Evolutionary conservation across 208 protist species (phyloP).

Genomic region (Histomonas meleagridis): DNA sequence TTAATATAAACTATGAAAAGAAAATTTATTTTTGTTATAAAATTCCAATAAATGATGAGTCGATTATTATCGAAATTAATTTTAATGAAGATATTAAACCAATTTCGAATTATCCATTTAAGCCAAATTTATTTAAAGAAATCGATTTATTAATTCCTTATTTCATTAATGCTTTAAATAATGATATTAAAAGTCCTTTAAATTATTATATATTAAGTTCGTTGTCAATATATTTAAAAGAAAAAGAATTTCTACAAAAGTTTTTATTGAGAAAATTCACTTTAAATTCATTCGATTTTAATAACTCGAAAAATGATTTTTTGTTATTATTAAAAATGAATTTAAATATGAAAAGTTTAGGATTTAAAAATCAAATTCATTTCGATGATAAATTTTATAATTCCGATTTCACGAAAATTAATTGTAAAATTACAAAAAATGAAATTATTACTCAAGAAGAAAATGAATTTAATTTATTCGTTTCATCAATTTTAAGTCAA

Average conservation of each 20-base stretch:
- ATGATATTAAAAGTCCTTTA: not conserved
- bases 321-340: not conserved
- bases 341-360: not conserved
- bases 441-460: not conserved
- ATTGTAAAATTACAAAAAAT: not conserved
- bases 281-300: not conserved
- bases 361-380: not conserved
- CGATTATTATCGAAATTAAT: not conserved
- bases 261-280: not conserved
- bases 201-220: not conserved
- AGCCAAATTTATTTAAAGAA: not conserved
- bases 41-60: not conserved
- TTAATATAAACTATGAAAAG: not conserved
- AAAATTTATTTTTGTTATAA: not conserved
- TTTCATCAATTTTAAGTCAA: not conserved
- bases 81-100: not conserved
- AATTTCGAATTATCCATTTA: not conserved
- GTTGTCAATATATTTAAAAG: not conserved
- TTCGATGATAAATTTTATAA: not conserved
- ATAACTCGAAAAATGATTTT: not conserved
- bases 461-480: not conserved
- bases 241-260: not conserved
- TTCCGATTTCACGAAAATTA: not conserved
- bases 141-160: not conserved
- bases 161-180: not conserved